Evolutionary conservation across 1,139 yeast species (phyloP).

Genomic region (Diutina sp.): DNA sequence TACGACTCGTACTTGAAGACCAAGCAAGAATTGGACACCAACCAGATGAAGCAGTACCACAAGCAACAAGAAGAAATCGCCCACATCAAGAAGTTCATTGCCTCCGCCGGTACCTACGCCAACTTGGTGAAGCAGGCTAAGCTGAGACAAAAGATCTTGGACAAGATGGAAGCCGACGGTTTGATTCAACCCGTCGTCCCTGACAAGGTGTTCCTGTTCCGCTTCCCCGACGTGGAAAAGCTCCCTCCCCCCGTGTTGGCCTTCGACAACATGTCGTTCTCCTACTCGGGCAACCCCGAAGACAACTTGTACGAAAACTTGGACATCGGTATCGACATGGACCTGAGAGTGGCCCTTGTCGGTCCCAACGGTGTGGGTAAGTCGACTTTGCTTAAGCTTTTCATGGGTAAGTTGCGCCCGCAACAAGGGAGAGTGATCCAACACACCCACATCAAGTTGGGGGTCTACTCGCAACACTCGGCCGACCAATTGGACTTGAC

Average conservation of each 20-base stretch:
- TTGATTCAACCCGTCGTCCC: constrained; percentile 85
- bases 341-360: constrained; percentile 92
- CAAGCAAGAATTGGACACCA: constrained; percentile 84
- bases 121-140: constrained; percentile 97
- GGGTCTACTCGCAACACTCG: constrained; percentile 98
- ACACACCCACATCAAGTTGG: constrained; percentile 95
- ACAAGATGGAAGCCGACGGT: constrained; percentile 99
- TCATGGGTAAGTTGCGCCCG: constrained; percentile 88
- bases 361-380: constrained; percentile 99
- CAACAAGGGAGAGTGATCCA: constrained; percentile 92
- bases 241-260: constrained; percentile 98
- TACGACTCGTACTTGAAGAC: constrained; percentile 95
- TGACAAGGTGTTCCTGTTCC: constrained; percentile 86
- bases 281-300: constrained; percentile 80
- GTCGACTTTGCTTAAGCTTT: constrained; percentile 86
- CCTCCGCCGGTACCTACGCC: constrained; percentile 99
- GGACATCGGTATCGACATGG: constrained; percentile 99
- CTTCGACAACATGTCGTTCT: constrained; percentile 86
- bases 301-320: constrained; percentile 82
- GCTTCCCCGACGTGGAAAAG: constrained; percentile 92
- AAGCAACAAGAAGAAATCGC: constrained; percentile 99
- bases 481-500: constrained; percentile 96
- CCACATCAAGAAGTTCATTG: constrained; percentile 96
- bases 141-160: constrained; percentile 97
- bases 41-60: constrained; percentile 93